A percentile compares a stretch with the other conserved stretches of the same genome.
Evolutionary conservation across 1,284 basidiomycete genomes (phyloP).

Genomic region (Tausonia pullulans): DNA sequence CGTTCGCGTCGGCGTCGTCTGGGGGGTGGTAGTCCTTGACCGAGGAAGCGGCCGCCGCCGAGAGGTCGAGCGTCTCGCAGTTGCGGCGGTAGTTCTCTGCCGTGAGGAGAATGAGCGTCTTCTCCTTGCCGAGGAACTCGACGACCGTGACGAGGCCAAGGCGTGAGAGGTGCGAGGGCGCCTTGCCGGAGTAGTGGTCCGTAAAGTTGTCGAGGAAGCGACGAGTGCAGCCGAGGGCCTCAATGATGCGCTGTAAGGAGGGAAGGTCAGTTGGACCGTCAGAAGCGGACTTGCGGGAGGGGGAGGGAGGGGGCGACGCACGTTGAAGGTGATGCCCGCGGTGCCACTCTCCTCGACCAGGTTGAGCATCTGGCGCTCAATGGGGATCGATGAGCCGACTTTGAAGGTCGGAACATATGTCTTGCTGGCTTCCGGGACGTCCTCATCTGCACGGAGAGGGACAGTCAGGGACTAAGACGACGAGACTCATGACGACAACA

Average conservation of each 20-base stretch:
- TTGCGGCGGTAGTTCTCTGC: constrained; percentile 1
- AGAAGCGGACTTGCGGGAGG: neutral
- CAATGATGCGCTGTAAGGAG: neutral
- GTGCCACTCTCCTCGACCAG: constrained; percentile 20
- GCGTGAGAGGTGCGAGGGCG: constrained; percentile 9
- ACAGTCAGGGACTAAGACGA: constrained; percentile 22
- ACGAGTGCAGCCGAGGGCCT: neutral
- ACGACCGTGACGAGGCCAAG: constrained; percentile 7
- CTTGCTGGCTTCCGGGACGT: neutral
- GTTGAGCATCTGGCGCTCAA: neutral
- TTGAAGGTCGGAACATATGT: constrained; percentile 31
- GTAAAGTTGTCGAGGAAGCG: constrained; percentile 9
- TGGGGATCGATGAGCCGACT: constrained; percentile 1
- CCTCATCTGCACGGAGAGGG: constrained; percentile 11
- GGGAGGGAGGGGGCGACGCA: neutral
- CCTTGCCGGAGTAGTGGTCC: neutral
- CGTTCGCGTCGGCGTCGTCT: too few species aligned
- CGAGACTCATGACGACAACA: too few species aligned
- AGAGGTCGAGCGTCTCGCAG: neutral
- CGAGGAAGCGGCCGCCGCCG: too few species aligned
- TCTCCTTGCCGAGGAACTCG: constrained; percentile 8
- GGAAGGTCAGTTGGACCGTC: too few species aligned
- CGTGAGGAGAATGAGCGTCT: neutral
- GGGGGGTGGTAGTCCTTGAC: too few species aligned
- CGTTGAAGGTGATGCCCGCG: constrained; percentile 25